Evolutionary conservation across 2,329 filamentous ascomycete species (phyloP), one percentile per base, ranked within the genome.

Genomic region (Penicillium psychrosexuale): DNA sequence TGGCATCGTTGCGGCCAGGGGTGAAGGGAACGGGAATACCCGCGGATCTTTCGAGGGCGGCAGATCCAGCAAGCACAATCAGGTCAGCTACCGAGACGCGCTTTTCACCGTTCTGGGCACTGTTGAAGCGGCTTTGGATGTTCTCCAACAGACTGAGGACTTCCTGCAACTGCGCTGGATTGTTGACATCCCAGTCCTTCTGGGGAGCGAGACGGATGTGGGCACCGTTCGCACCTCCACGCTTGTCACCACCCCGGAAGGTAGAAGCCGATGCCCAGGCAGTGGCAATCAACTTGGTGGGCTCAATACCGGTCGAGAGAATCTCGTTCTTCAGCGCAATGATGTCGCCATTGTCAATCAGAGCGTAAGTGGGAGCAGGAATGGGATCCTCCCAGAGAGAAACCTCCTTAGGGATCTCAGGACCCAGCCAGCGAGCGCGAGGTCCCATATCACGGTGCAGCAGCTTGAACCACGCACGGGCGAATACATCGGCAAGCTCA

Each of bases 381-480:
- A 91, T 73, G 12, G 86, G 86, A 67, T 92, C 89, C 68, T 91
- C 86, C 89, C 89, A 92, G 65, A 84, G 67, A n/a, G 87, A 78
- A 12, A 79, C 77, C 78, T 91, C 86, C 50, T 79, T 77, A 45
- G 89, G 88, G 17, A 90, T 78, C 73, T 92, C 89, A 1, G 89
- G 88, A 30, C 89, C 89, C 44, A 91, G 67, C 79, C 88, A 91
- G 69, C 86, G 87, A 24, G 80, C 70, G 51, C 83, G 78, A 40
- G 89, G 89, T 15, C 89, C 89, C 76, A 92, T 82, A 71, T 91
- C 89, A 76, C 89, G 88, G 77, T 92, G 89, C 33, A 88, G 79
- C 39, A 92, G 82, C 83, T 92, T 91, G 83, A 90, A 92, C 89
- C 89, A 92, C 13, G 89, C 89, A 47, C 84, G 83, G 22, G 82